Evolutionary conservation across 2,329 filamentous ascomycete genomes (phyloP).

Genomic region (Penicillium sp.): DNA sequence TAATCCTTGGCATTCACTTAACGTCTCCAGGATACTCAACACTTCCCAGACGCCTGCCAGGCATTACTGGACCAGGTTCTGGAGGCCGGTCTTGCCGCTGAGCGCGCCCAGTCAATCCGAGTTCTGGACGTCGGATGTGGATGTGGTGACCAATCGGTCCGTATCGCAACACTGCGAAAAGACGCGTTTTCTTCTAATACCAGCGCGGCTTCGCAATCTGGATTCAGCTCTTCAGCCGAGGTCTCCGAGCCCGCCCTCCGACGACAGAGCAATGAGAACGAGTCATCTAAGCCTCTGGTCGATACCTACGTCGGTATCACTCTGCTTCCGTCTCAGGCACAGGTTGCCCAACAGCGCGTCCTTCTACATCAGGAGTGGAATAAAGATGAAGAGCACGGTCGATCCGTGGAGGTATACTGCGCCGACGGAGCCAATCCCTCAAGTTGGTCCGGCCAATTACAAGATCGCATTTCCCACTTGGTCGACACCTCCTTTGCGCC

Average conservation of each 20-base stretch:
- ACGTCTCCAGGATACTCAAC: slow-evolving; percentile 29
- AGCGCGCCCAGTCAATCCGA: slow-evolving; percentile 8
- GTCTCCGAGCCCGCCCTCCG: not conserved
- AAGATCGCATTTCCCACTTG: slow-evolving; percentile 10
- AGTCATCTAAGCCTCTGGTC: slow-evolving; percentile 20
- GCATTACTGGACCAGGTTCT: slow-evolving; percentile 54
- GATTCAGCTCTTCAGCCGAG: not conserved
- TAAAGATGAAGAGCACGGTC: not conserved
- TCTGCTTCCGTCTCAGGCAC: slow-evolving; percentile 50
- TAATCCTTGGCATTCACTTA: not conserved
- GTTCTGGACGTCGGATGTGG: slow-evolving; percentile 59
- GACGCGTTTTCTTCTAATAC: slow-evolving; percentile 5
- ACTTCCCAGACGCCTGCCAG: slow-evolving; percentile 52
- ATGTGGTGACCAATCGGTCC: slow-evolving; percentile 60
- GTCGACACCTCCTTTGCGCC: not conserved
- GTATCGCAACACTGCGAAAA: slow-evolving; percentile 40
- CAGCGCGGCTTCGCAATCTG: not conserved
- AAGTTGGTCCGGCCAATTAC: slow-evolving; percentile 42
- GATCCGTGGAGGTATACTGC: slow-evolving; percentile 42
- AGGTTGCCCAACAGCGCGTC: slow-evolving; percentile 27
- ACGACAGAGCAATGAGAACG: not conserved
- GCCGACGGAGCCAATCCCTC: slow-evolving; percentile 54
- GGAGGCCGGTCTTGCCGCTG: slow-evolving; percentile 43
- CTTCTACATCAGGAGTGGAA: slow-evolving; percentile 11
- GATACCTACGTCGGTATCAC: slow-evolving; percentile 58